phyloP scores from a whole-genome alignment of 305 asterid genomes.

The Rubia occidens region DNA sequence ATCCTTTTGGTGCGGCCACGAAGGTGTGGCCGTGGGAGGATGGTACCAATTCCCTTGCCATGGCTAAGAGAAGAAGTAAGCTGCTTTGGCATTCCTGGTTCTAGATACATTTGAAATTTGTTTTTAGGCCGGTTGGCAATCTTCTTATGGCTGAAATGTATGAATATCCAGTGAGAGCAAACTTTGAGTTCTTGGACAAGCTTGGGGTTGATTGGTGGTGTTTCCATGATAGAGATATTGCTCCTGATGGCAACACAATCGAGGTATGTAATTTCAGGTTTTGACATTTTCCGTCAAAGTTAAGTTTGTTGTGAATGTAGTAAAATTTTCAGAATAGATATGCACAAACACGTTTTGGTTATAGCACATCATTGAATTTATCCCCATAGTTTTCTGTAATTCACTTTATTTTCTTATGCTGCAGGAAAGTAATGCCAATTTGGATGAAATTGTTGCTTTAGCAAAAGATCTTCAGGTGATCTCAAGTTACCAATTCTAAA shows the following conservation, averaged over 20 bases:
- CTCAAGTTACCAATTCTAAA: neutral
- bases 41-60: conserved; percentile 74
- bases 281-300: neutral
- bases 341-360: neutral
- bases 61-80: conserved; percentile 91
- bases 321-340: too few relatives aligned
- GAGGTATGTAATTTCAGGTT: conserved; percentile 35
- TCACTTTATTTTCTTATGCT: neutral
- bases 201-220: conserved; percentile 85
- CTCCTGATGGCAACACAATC: conserved; percentile 82
- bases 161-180: conserved; percentile 68
- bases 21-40: conserved; percentile 97
- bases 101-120: neutral
- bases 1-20: conserved; percentile 87
- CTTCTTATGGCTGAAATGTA: conserved; percentile 6
- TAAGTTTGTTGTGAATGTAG: neutral
- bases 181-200: conserved; percentile 81
- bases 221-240: conserved; percentile 86
- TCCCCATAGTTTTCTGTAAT: neutral
- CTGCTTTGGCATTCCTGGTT: neutral
- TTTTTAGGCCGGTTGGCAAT: neutral
- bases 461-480: conserved; percentile 90
- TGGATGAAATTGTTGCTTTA: conserved; percentile 86
- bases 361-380: neutral
- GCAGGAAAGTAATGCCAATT: conserved; percentile 79